phyloP scores from a whole-genome alignment of 164 flowering plant genomes.

The Umbellularia californica region DNA sequence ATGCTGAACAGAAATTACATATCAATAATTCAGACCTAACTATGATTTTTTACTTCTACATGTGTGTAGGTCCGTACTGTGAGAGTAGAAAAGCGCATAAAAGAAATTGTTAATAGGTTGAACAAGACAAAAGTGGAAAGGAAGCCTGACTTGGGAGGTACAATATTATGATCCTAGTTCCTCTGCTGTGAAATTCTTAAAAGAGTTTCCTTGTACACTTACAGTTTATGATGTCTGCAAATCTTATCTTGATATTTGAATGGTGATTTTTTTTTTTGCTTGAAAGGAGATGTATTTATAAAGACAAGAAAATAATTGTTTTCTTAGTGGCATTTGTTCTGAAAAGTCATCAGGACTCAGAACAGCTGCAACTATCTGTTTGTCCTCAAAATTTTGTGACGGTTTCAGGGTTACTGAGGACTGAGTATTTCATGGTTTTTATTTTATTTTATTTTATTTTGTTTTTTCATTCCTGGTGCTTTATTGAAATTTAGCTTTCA shows the following conservation, averaged over 20 bases:
- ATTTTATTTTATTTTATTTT: too few species aligned
- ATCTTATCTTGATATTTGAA: slow-evolving; percentile 1
- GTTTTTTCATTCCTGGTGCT: not conserved
- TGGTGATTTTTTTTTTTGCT: not conserved
- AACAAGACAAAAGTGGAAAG: slow-evolving; percentile 92
- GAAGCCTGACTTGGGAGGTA: slow-evolving; percentile 86
- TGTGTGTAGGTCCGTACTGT: slow-evolving; percentile 77
- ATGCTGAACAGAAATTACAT: not conserved
- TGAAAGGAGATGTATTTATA: not conserved
- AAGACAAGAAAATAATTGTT: too few species aligned
- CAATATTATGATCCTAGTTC: too few species aligned
- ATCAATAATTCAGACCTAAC: not conserved
- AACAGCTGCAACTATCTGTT: too few species aligned
- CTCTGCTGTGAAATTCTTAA: not conserved
- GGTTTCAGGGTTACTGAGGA: too few species aligned
- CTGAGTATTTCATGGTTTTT: too few species aligned
- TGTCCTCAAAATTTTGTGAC: too few species aligned
- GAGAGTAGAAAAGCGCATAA: slow-evolving; percentile 89
- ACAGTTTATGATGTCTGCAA: not conserved
- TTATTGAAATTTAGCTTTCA: too few species aligned
- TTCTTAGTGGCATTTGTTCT: too few species aligned
- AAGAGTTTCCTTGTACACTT: not conserved
- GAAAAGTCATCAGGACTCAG: too few species aligned
- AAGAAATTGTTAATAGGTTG: slow-evolving; percentile 90
- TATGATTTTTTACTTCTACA: too few species aligned